Conservation (phyloP, 1,139 yeast species). For the Magnusiomyces ingens region DNA sequence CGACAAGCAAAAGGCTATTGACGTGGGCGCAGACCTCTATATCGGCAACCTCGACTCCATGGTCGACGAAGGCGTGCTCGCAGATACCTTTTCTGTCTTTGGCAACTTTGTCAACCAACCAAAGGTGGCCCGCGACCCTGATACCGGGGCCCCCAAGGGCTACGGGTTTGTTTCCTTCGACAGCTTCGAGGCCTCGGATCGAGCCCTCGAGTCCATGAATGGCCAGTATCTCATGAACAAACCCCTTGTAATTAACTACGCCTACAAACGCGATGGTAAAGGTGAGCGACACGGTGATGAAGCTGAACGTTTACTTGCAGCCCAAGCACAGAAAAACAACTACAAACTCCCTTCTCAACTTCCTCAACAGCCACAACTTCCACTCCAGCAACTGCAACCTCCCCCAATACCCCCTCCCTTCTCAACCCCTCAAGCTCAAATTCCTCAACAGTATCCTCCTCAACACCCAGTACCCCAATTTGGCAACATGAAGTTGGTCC, state of each 20-base stretch:
- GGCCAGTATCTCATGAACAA: conserved; percentile 65
- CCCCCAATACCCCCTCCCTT: neutral
- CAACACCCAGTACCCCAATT: neutral
- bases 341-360: conserved; percentile 17
- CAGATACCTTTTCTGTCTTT: conserved; percentile 59
- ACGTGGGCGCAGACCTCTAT: conserved; percentile 71
- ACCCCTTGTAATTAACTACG: conserved; percentile 57
- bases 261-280: conserved; percentile 57
- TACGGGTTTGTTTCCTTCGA: conserved; percentile 59
- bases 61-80: conserved; percentile 55
- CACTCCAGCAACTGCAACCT: neutral
- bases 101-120: conserved; percentile 57
- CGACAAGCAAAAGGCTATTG: conserved; percentile 32
- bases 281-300: conserved; percentile 71
- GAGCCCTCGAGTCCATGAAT: conserved; percentile 63
- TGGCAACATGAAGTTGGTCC: neutral
- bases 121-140: conserved; percentile 45
- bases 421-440: neutral
- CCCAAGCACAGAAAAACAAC: conserved; percentile 47
- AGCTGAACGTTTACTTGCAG: conserved; percentile 67
- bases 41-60: conserved; percentile 66
- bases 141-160: conserved; percentile 49
- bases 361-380: neutral
- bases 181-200: conserved; percentile 63
- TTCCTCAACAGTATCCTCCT: neutral